Evolutionary conservation across 164 flowering plant genomes (phyloP), one percentile per base, ranked within the genome.

Genomic region (Protea cynaroides): DNA sequence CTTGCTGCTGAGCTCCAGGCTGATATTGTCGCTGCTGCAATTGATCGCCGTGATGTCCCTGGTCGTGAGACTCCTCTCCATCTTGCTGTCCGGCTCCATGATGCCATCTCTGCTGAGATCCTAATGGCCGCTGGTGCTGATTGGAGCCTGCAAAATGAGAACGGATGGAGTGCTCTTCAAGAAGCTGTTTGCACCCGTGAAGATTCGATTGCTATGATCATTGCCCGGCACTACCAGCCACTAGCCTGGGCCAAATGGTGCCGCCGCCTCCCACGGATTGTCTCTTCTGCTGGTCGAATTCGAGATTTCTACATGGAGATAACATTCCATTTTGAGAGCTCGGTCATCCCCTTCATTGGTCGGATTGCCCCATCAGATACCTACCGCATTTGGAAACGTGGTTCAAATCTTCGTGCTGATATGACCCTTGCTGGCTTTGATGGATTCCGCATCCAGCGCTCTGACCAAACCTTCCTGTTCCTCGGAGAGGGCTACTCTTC

Each of bases 241-340:
- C 85, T 88, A 49, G 99, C 99, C 25, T 94, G 99, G 99, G 99
- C 96, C 6, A 94, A 94, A 77, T 94, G 99, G 99, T 89, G 97
- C 57, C 91, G 99, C 9, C 80, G 99, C 25, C 89, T 94, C 50
- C 99, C 99, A 10, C 82, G 97, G 3, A 88, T 94, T 57, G 81
- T 94, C 64, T 86, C 92, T 12, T 87, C 99, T 0, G 84, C 88
- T 0, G 63, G 82, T 4, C 84, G 99, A 1, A 91, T 94, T 59
- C 88, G 93, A 46, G 96, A 94, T 65, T 94, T 94, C 60, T 94
- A 94, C 73, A 94, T 94, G 99, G 99, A 94, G 83, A 91, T 94
- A 63, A 83, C 88, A 22, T 94, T 94, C 70, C 96, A 94, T 73
- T 94, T 94, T 72, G 99, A 94, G 77, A 94, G 99, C 78, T 89